Conservation (phyloP, 257 asterid species). For the Lycium barbarum region DNA sequence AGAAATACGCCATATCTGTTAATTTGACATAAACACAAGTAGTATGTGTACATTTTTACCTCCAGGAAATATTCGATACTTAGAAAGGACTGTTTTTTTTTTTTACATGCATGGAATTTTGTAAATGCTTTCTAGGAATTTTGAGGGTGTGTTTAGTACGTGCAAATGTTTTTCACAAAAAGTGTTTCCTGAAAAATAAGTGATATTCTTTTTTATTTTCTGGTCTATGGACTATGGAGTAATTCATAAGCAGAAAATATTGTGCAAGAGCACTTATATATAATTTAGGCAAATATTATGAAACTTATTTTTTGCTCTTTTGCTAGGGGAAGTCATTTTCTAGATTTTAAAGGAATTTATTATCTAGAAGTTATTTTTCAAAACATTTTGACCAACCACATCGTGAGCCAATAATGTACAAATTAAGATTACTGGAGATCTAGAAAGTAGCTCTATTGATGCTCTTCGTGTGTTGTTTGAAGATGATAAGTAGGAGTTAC, state of each 20-base stretch:
- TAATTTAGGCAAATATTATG: too few species aligned
- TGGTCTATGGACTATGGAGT: too few species aligned
- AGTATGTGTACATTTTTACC: not conserved
- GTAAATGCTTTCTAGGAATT: not conserved
- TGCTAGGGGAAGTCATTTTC: not conserved
- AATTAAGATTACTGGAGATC: not conserved
- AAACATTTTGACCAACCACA: not conserved
- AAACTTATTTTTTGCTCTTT: not conserved
- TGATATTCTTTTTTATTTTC: too few species aligned
- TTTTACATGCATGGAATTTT: not conserved
- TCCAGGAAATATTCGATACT: not conserved
- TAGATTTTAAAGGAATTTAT: not conserved
- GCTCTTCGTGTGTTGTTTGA: not conserved
- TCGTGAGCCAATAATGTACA: too few species aligned
- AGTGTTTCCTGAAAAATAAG: not conserved
- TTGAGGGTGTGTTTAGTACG: not conserved
- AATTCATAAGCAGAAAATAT: too few species aligned
- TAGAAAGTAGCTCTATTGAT: not conserved
- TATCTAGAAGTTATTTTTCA: too few species aligned
- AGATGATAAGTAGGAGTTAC: slow-evolving; percentile 56
- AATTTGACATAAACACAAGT: too few species aligned
- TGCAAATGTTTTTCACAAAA: not conserved
- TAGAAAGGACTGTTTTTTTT: not conserved
- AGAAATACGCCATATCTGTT: too few species aligned
- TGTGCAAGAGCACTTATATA: too few species aligned